phyloP scores from a whole-genome alignment of 805 yeast species.

The Kodamaea hsintzibuensis region DNA sequence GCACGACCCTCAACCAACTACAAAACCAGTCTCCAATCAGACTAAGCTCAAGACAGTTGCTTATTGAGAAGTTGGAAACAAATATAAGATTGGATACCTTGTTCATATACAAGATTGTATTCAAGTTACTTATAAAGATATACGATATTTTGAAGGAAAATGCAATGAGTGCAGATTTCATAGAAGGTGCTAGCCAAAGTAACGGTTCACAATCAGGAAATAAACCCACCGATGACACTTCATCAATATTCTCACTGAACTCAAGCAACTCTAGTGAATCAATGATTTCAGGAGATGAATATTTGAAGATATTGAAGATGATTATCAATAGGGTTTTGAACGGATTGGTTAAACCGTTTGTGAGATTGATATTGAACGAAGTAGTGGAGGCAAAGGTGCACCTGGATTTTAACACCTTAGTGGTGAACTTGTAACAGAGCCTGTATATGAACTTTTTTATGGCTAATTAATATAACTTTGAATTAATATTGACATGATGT shows the following conservation, averaged over 20 bases:
- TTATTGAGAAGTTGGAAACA: constrained; percentile 45
- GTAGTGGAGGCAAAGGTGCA: constrained; percentile 33
- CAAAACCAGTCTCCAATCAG: constrained; percentile 37
- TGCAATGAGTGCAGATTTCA: constrained; percentile 9
- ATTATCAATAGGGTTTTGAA: constrained; percentile 27
- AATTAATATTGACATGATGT: neutral
- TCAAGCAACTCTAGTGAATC: constrained; percentile 26
- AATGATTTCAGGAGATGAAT: constrained; percentile 31
- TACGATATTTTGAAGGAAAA: constrained; percentile 28
- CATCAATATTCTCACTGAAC: constrained; percentile 37
- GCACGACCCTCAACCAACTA: constrained; percentile 16
- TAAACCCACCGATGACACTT: constrained; percentile 23
- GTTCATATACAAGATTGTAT: constrained; percentile 37
- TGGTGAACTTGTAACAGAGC: constrained; percentile 20
- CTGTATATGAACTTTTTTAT: neutral
- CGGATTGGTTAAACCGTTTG: constrained; percentile 44
- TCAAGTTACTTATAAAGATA: constrained; percentile 30
- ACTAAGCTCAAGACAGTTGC: constrained; percentile 39
- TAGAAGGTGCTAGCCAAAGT: constrained; percentile 1
- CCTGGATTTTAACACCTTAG: constrained; percentile 30
- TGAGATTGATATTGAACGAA: constrained; percentile 26
- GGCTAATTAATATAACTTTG: neutral
- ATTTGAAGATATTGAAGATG: constrained; percentile 26
- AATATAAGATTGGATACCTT: constrained; percentile 41
- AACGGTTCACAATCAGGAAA: neutral